Conservation (phyloP, 805 yeast species). For the Saccharomycopsis malanga region DNA sequence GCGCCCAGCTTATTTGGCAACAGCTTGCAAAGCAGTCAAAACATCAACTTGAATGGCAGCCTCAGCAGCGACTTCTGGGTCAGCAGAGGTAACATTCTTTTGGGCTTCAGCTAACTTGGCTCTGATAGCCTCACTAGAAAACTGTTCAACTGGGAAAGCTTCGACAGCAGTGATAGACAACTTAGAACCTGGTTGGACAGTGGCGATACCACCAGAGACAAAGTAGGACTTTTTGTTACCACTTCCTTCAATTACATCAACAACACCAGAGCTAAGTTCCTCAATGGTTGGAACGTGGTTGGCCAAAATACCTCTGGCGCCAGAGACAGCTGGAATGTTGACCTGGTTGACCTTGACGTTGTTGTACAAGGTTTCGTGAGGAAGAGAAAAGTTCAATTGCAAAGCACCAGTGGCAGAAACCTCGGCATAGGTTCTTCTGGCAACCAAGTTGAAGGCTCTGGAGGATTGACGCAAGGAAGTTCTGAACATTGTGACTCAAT, state of each 20-base stretch:
- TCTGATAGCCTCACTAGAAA: conserved; percentile 74
- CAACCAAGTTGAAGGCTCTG: conserved; percentile 48
- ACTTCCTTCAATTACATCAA: conserved; percentile 79
- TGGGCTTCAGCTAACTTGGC: conserved; percentile 85
- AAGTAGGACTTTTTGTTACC: conserved; percentile 74
- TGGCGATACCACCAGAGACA: conserved; percentile 93
- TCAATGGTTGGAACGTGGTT: conserved; percentile 97
- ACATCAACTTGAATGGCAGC: conserved; percentile 95
- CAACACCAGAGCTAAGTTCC: conserved; percentile 92
- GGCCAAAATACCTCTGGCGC: conserved; percentile 95
- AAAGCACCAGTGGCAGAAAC: conserved; percentile 66
- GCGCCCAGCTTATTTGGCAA: conserved; percentile 51
- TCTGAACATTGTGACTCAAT: conserved; percentile 53
- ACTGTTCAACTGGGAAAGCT: conserved; percentile 86
- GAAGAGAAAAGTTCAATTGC: conserved; percentile 84
- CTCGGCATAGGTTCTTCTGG: conserved; percentile 87
- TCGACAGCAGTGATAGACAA: conserved; percentile 89
- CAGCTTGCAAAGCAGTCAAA: conserved; percentile 83
- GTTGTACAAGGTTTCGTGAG: conserved; percentile 64
- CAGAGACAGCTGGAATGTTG: conserved; percentile 90
- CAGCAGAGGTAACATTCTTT: conserved; percentile 78
- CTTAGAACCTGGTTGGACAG: conserved; percentile 90
- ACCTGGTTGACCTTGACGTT: conserved; percentile 58
- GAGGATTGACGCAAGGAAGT: conserved; percentile 43
- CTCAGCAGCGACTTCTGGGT: conserved; percentile 85